Base-by-base conservation (phyloP, 129 eudicot species). In the Chrysanthemum lavandulifolium region DNA sequence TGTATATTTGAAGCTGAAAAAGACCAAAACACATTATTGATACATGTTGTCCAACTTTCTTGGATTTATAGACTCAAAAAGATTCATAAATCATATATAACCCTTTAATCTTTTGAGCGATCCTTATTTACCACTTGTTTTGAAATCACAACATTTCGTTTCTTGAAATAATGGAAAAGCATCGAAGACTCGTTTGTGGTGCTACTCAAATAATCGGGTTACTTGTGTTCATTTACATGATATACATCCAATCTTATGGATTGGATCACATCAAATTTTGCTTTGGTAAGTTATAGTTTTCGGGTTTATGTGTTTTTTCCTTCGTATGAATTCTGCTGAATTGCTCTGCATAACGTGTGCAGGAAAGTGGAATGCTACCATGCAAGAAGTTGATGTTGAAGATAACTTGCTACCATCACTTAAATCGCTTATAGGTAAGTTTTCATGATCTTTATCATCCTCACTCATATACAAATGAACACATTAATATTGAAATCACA, bases 191-290 rank as follows among this genome's bases (percentile, higher is more conserved):
- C 61, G 68, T 78, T 78, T 78, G 68, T 65, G 68, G 78, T 65
- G 78, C 82, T 25, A 78, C 82, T 72, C 78, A 64, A 8, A 65
- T 21, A 13, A 16, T 65, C 52, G 61, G 61, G 65, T 78, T 78
- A 56, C 73, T 78, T 13, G 65, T 45, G 19, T 78, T 78, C 82
- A 27, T 78, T 68, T 78, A 65, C 78, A 55, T 72, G 73, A 47
- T 78, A 25, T 78, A 78, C 71, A 53, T 72, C 40, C 77, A 71
- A 64, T 78, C 82, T 25, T 78, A 64, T 10, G 65, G 78, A 78
- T 56, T 72, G 47, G 54, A 78, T 16, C 78, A 68, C 62, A 27
- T 78, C 54, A 78, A 65, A 13, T 45, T 71, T 71, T 65, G 64
- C 67, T 56, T 73, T 4, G 78, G 82, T 78, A 54, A 5, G 82